A percentile compares a stretch with the other conserved stretches of the same genome.
Conservation (phyloP, 225 moss, liverwort and hornwort species). For the Bryoerythrophyllum caledonicum region DNA sequence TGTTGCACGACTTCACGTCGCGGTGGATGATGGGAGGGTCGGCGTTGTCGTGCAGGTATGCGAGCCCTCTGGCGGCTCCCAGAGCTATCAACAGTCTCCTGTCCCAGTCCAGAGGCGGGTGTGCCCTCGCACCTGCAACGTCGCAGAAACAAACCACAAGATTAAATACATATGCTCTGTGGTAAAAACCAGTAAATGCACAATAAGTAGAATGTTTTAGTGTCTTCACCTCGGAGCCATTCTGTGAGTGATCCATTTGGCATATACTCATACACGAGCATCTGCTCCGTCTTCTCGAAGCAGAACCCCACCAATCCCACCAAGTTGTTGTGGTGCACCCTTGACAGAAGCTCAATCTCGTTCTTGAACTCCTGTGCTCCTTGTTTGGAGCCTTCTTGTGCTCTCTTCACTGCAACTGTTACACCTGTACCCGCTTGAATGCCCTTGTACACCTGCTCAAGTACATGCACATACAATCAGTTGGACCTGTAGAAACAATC, state of each 20-base stretch:
- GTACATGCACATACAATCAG: background rate
- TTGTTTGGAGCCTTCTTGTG: slow-evolving; percentile 75
- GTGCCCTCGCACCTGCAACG: slow-evolving; percentile 30
- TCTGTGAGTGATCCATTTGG: slow-evolving; percentile 72
- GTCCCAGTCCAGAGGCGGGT: slow-evolving; percentile 44
- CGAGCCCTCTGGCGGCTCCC: slow-evolving; percentile 53
- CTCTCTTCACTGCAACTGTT: slow-evolving; percentile 73
- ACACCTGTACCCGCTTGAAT: slow-evolving; percentile 42
- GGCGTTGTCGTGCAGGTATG: slow-evolving; percentile 50
- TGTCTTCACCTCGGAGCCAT: slow-evolving; percentile 60
- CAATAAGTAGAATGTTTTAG: too few species aligned
- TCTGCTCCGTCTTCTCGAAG: slow-evolving; percentile 79
- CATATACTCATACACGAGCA: slow-evolving; percentile 86
- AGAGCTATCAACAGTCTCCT: slow-evolving; percentile 44
- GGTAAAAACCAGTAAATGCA: too few species aligned
- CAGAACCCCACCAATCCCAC: slow-evolving; percentile 87
- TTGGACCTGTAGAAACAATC: background rate
- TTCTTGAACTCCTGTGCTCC: slow-evolving; percentile 79
- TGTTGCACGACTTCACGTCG: slow-evolving; percentile 52
- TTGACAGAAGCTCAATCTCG: slow-evolving; percentile 82
- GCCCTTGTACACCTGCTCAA: slow-evolving; percentile 75
- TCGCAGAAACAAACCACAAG: too few species aligned
- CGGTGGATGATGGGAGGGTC: slow-evolving; percentile 53
- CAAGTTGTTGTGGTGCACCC: slow-evolving; percentile 82
- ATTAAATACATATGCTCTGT: too few species aligned